phyloP scores from a whole-genome alignment of 1,284 basidiomycete genomes.

The Austropuccinia psidii region DNA sequence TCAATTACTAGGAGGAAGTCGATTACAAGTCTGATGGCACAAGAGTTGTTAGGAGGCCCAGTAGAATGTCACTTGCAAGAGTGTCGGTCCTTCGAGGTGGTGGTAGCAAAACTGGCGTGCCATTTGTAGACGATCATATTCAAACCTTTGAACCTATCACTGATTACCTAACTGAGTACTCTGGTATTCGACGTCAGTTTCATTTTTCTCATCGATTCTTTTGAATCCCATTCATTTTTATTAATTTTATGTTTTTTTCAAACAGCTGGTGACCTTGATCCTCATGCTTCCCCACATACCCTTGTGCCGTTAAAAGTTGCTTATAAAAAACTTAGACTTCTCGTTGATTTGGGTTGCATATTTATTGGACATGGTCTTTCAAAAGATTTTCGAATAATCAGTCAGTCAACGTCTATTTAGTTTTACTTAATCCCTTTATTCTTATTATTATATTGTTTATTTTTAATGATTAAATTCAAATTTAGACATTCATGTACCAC shows the following conservation, averaged over 20 bases:
- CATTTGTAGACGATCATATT: slow-evolving; percentile 98
- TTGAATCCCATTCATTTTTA: background rate
- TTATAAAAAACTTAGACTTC: slow-evolving; percentile 91
- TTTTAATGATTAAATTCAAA: background rate
- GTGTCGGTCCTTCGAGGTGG: slow-evolving; percentile 88
- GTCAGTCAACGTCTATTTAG: slow-evolving; percentile 53
- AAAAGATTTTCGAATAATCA: slow-evolving; percentile 99
- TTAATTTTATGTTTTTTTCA: background rate
- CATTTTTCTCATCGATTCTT: background rate
- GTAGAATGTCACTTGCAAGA: slow-evolving; percentile 80
- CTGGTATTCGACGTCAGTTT: slow-evolving; percentile 79
- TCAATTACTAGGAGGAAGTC: slow-evolving; percentile 65
- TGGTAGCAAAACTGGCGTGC: slow-evolving; percentile 66
- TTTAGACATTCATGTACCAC: slow-evolving; percentile 87
- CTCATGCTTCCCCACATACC: slow-evolving; percentile 70
- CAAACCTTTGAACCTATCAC: slow-evolving; percentile 89
- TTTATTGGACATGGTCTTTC: slow-evolving; percentile 98
- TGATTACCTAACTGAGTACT: slow-evolving; percentile 93
- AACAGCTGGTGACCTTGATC: slow-evolving; percentile 83
- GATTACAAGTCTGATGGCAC: slow-evolving; percentile 92
- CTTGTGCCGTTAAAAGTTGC: slow-evolving; percentile 90
- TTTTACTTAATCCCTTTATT: background rate
- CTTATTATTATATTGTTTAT: background rate
- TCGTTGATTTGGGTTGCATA: slow-evolving; percentile 90
- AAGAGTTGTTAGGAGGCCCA: slow-evolving; percentile 82